Evolutionary conservation across 768 basidiomycete genomes (phyloP), one percentile per base, ranked within the genome.

Genomic region (Lactifluus pinguis): DNA sequence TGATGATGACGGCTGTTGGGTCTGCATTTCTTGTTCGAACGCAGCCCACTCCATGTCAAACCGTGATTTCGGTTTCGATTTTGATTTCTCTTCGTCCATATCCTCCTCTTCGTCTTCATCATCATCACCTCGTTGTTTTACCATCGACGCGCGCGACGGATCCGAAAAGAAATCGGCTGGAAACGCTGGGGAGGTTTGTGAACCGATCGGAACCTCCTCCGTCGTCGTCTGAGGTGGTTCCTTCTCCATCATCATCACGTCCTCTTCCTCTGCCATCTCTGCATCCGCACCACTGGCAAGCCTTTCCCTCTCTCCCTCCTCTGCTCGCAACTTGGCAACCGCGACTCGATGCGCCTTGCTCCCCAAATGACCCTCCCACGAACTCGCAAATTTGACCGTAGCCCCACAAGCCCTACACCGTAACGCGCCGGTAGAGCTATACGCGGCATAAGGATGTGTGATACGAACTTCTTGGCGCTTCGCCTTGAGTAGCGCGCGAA

Each of bases 361-460:
- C 13, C 86, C 89, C 19, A 93, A 70, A 72, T 93, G 90, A 21
- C 90, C 89, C 61, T 90, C 84, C 90, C 90, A 93, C n/a, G 87
- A 86, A 29, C 86, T 82, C 3, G 87, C 80, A 67, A 90, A 83
- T 67, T 91, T 92, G 59, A 93, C 77, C 19, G 72, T 59, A 11
- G 75, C 79, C 1, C 77, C 77, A 68, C 90, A 93, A 29, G 83
- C 80, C 4, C 76, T 68, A 66, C 90, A 93, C 59, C 83, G 81
- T 32, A 93, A 76, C 68, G 87, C 85, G 49, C 89, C 87, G 30
- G 74, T 73, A 4, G 80, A 66, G 29, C 73, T 82, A 69, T 93
- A 92, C 4, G 84, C 72, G 6, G 90, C 90, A 47, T 84, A 76
- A 2, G 87, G 87, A 68, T 93, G 91, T 32, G 76, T 75, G 57